phyloP scores from a whole-genome alignment of 257 asterid genomes.

The Anisodus tanguticus region DNA sequence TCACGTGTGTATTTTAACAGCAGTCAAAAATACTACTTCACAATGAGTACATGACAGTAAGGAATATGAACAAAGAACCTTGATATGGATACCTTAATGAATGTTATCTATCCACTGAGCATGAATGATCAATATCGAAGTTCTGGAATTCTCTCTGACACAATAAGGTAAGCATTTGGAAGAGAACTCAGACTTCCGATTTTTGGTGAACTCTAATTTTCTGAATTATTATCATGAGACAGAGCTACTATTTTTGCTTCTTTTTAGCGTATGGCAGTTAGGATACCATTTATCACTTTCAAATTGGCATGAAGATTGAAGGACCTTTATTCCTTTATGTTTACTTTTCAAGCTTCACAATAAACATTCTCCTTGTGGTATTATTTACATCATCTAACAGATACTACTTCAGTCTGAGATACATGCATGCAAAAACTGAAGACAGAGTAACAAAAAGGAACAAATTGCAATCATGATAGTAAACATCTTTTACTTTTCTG shows the following conservation, averaged over 20 bases:
- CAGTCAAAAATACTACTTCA: slow-evolving; percentile 6
- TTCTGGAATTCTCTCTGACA: background rate
- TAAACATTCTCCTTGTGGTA: background rate
- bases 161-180: background rate
- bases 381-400: background rate
- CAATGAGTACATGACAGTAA: background rate
- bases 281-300: background rate
- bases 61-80: slow-evolving; percentile 3
- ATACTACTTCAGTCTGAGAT: background rate
- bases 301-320: slow-evolving; percentile 2
- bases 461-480: background rate
- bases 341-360: background rate
- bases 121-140: background rate
- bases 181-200: background rate
- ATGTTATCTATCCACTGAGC: background rate
- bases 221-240: background rate
- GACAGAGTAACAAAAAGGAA: background rate
- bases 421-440: background rate
- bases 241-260: slow-evolving; percentile 6
- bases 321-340: background rate
- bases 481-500: background rate
- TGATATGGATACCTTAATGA: background rate
- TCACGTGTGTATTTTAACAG: background rate
- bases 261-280: background rate
- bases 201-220: background rate